Evolutionary conservation across 345 rosid species (phyloP).

Genomic region (Corchorus capsularis): DNA sequence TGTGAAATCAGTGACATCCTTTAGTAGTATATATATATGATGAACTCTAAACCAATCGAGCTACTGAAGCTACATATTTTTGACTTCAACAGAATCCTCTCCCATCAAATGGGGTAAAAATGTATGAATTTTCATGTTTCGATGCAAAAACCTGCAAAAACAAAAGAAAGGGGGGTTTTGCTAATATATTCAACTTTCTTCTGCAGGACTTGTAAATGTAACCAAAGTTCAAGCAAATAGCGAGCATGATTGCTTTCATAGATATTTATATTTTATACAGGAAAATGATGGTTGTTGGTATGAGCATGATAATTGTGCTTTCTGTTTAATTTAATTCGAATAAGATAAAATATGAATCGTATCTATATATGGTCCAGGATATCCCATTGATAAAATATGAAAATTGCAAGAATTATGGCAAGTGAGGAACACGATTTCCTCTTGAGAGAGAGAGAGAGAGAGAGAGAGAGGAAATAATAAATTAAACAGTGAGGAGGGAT

Average conservation of each 20-base stretch:
- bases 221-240: not conserved
- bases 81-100: not conserved
- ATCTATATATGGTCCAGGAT: not conserved
- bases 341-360: not conserved
- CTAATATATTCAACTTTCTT: not conserved
- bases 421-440: not conserved
- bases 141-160: constrained; percentile 7
- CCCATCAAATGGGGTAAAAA: constrained; percentile 1
- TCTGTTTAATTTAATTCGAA: not conserved
- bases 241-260: not conserved
- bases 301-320: not conserved
- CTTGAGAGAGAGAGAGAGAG: not conserved
- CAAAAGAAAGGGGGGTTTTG: not conserved
- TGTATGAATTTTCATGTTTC: not conserved
- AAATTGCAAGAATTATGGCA: not conserved
- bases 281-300: not conserved
- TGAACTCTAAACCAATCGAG: not conserved
- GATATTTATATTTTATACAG: not conserved
- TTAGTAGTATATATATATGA: not conserved
- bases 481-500: not conserved
- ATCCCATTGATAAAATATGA: not conserved
- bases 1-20: not conserved
- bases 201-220: not conserved
- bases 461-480: not conserved
- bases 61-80: not conserved